phyloP scores from a whole-genome alignment of 805 yeast genomes.

The Schwanniomyces polymorphus region DNA sequence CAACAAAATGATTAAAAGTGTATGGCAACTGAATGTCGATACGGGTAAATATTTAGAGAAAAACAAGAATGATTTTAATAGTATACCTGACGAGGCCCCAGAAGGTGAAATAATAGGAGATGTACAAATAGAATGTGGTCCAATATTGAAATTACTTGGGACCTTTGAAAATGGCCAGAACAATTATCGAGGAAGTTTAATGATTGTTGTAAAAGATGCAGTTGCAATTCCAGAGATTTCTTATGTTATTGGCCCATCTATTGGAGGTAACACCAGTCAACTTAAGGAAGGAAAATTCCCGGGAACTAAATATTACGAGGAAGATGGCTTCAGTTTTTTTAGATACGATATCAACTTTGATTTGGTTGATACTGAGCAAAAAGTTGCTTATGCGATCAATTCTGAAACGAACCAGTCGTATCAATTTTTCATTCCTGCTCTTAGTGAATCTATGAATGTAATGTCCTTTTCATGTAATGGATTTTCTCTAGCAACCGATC shows the following conservation, averaged over 20 bases:
- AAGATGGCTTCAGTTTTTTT: constrained; percentile 57
- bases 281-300: constrained; percentile 44
- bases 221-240: constrained; percentile 26
- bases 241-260: constrained; percentile 35
- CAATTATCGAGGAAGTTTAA: constrained; percentile 66
- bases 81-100: constrained; percentile 32
- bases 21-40: neutral
- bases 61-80: constrained; percentile 3
- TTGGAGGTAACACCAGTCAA: constrained; percentile 1
- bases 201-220: constrained; percentile 58
- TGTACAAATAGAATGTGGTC: constrained; percentile 69
- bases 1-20: neutral
- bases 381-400: constrained; percentile 62
- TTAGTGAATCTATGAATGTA: constrained; percentile 69
- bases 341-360: constrained; percentile 59
- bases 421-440: constrained; percentile 70
- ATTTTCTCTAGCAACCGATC: constrained; percentile 72
- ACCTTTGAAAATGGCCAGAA: constrained; percentile 49
- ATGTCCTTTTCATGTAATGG: constrained; percentile 91
- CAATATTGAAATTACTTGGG: constrained; percentile 67
- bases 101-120: constrained; percentile 22
- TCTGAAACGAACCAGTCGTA: constrained; percentile 35
- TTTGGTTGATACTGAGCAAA: constrained; percentile 54
- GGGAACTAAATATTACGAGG: constrained; percentile 45
- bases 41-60: neutral